Evolutionary conservation across 495 filamentous ascomycete species (phyloP).

Genomic region (Tuber umbilicatum): DNA sequence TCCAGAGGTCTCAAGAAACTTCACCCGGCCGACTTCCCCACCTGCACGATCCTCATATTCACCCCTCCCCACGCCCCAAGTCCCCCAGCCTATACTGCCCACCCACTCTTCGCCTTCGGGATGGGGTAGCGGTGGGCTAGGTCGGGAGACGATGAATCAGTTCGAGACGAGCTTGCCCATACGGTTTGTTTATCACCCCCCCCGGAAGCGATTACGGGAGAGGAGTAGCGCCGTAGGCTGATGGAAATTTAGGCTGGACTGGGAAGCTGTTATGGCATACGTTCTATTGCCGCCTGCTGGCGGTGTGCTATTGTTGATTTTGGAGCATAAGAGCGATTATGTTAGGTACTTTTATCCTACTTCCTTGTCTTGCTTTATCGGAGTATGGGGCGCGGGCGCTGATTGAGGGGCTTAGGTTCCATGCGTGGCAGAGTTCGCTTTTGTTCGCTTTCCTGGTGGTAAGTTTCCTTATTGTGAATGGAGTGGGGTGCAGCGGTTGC

Average conservation of each 20-base stretch:
- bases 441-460: conserved; percentile 81
- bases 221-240: conserved; percentile 5
- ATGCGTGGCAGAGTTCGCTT: conserved; percentile 90
- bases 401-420: conserved; percentile 57
- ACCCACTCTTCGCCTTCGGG: conserved; percentile 44
- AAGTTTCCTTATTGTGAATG: conserved; percentile 40
- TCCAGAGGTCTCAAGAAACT: conserved; percentile 44
- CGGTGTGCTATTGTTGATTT: conserved; percentile 70
- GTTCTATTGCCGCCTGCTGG: conserved; percentile 79
- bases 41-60: conserved; percentile 49
- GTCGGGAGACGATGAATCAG: conserved; percentile 49
- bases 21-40: conserved; percentile 65
- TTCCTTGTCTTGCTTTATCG: neutral
- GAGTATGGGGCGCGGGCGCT: neutral
- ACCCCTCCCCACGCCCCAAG: conserved; percentile 39
- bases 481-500: neutral
- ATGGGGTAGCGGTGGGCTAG: conserved; percentile 26
- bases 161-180: conserved; percentile 68
- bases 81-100: conserved; percentile 43
- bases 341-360: conserved; percentile 57
- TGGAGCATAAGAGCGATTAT: conserved; percentile 94
- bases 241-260: conserved; percentile 48
- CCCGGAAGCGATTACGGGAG: neutral
- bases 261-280: conserved; percentile 89
- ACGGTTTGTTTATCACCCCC: conserved; percentile 40